Base-by-base conservation (phyloP, 345 rosid species). In the Physaria fendleri region DNA sequence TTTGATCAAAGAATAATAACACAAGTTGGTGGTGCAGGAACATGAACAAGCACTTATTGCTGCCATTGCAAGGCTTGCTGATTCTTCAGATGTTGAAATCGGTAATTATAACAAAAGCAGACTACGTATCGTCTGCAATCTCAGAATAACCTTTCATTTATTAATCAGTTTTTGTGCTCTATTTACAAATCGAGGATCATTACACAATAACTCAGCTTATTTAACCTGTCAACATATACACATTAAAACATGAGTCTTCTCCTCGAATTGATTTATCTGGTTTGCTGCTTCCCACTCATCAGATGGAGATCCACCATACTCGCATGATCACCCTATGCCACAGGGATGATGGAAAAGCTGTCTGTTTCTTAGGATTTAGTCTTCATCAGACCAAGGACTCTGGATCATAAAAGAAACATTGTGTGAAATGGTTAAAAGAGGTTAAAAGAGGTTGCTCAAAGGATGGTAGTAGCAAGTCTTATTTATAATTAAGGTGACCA, bases 41-140 rank as follows among this genome's bases (percentile, higher is more conserved):
- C 99, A 94, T 72, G 99, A 94, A 63, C 93, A 77, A 64, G 93
- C 99, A 21, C 89, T 94, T 14, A 37, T 87, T 8, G 87, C 85
- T 47, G 97, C 97, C 28, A 87, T 94, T 60, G 83, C 96, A 30
- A 81, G 85, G 80, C 90, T 94, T 40, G 93, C 88, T 18, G 97
- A 89, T 71, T 80, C 93, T 41, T 90, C 97, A 47, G 99, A 88
- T 66, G 90, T 83, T 17, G 99, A 94, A 75, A 87, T 90, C 24
- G 99, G 99, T 94, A 94, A 90, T 81, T 24, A 63, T 41, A 62
- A 64, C 69, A 59, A 33, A 64, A 71, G 30, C 46, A 22, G 27
- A 18, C 63, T 62, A 43, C 1, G 11, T 73, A 33, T 52, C 34
- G 18, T 64, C 59, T 49, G 63, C 23, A 39, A 17, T 11, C 25